Base-by-base conservation (phyloP, 345 rosid species). In the Populus euphratica region DNA sequence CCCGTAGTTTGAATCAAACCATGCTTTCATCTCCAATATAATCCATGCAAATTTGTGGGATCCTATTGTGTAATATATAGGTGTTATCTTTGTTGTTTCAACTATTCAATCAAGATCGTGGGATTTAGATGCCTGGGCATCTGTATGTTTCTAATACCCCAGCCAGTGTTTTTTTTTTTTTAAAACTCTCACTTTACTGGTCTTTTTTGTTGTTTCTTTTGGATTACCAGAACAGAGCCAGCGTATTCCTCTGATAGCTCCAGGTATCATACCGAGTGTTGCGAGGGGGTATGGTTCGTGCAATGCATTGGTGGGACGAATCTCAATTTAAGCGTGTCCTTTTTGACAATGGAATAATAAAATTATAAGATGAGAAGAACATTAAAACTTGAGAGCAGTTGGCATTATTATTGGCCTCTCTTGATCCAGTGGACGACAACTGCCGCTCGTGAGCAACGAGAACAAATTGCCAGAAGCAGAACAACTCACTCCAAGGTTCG, bases 31-130 rank as follows among this genome's bases (percentile, higher is more conserved):
- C 47, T 52, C 25, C 65, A n/a, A 21, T 31, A 64, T 70, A 43
- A 79, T 43, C 68, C 62, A 47, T 49, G 72, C 50, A 69, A 75
- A 80, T 79, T 74, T 72, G 43, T 16, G 35, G 64, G 77, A 49
- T 72, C 23, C 47, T 85, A 73, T 77, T 82, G 52, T 84, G 86
- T 84, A 85, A 83, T 80, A 79, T 79, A 78, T 66, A 77, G 76
- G 25, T 79, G 75, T 76, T 69, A 5, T 67, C 21, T 17, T 73
- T 50, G 69, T 41, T 78, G 73, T 75, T 77, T 78, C 78, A 68
- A 73, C 39, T 7, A 41, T 75, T 75, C 38, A 73, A 67, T 79
- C 75, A 76, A 73, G 38, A 18, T 52, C 65, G 17, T 68, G 65
- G 39, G 39, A 44, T 73, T 76, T 63, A 52, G 25, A 73, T 76